These are phyloP conservation scores for Colletotrichum lentis DNA, from an alignment of 2,329 filamentous ascomycete species.

Conservation along the genomic window DNA sequence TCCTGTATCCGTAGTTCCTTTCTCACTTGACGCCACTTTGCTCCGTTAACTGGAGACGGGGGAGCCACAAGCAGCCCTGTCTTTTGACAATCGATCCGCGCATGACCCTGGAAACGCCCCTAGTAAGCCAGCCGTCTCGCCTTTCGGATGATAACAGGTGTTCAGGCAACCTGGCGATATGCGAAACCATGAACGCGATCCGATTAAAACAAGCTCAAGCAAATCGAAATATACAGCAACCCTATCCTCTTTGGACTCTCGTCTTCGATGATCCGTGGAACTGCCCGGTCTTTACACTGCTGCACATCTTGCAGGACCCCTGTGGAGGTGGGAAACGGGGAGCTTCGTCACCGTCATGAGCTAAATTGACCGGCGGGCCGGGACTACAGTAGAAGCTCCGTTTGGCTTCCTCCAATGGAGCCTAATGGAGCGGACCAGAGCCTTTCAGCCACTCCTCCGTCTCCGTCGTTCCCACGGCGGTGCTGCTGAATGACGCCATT, in stretches of 20 bases:
- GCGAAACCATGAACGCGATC: not conserved
- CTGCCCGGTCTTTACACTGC: not conserved
- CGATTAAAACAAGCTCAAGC: not conserved
- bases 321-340: slow-evolving; percentile 24
- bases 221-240: slow-evolving; percentile 2
- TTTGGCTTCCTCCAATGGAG: not conserved
- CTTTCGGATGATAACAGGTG: slow-evolving; percentile 25
- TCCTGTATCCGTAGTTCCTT: slow-evolving; percentile 6
- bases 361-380: slow-evolving; percentile 13
- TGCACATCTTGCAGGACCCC: slow-evolving; percentile 16
- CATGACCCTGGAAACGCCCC: slow-evolving; percentile 22
- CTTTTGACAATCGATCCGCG: slow-evolving; percentile 30
- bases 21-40: not conserved
- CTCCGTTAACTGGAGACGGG: slow-evolving; percentile 22
- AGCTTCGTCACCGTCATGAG: slow-evolving; percentile 26
- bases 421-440: slow-evolving; percentile 14
- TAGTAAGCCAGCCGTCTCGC: slow-evolving; percentile 2
- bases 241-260: not conserved
- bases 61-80: slow-evolving; percentile 22
- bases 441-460: slow-evolving; percentile 20
- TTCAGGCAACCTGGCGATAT: slow-evolving; percentile 8
- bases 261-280: not conserved
- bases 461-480: not conserved
- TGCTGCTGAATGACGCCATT: slow-evolving; percentile 34
- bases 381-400: slow-evolving; percentile 28